A percentile compares a stretch with the other conserved stretches of the same genome.
Conservation (phyloP, 129 eudicot genomes). For the Cynara cardunculus region DNA sequence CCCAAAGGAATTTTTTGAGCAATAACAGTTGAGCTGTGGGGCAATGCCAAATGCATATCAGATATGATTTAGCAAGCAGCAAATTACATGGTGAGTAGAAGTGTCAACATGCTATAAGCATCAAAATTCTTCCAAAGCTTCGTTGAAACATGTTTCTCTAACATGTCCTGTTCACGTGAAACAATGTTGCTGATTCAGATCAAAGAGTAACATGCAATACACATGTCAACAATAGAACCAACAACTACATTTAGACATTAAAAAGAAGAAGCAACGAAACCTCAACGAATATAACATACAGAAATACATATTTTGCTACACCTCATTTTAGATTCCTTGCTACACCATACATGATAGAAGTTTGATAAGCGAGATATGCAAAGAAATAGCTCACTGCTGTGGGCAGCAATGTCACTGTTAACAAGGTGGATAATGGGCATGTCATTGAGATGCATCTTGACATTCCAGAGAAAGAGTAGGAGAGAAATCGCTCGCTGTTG, state of each 20-base stretch:
- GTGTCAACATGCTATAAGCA: slow-evolving; percentile 40
- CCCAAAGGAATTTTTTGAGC: neutral
- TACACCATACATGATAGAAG: too few relatives aligned
- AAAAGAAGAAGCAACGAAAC: neutral
- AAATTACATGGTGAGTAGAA: slow-evolving; percentile 1
- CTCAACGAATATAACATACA: neutral
- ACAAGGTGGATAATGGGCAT: neutral
- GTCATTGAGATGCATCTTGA: neutral
- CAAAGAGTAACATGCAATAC: neutral
- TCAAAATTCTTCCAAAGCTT: slow-evolving; percentile 82
- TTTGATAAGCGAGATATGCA: too few relatives aligned
- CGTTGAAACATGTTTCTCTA: slow-evolving; percentile 59
- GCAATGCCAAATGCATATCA: slow-evolving; percentile 1
- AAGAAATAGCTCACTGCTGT: too few relatives aligned
- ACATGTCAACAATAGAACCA: neutral
- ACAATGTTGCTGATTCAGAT: slow-evolving; percentile 11
- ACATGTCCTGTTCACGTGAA: slow-evolving; percentile 42
- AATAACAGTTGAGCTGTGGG: neutral
- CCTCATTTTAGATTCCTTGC: neutral
- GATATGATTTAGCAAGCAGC: neutral
- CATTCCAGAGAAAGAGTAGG: too few relatives aligned
- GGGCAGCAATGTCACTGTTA: too few relatives aligned
- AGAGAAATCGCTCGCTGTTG: too few relatives aligned
- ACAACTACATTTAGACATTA: neutral
- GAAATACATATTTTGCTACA: slow-evolving; percentile 2